These are phyloP conservation scores for Backusella parvicylindrica DNA, from an alignment of 192 early-diverging fungal genomes.

Conservation along the genomic window DNA sequence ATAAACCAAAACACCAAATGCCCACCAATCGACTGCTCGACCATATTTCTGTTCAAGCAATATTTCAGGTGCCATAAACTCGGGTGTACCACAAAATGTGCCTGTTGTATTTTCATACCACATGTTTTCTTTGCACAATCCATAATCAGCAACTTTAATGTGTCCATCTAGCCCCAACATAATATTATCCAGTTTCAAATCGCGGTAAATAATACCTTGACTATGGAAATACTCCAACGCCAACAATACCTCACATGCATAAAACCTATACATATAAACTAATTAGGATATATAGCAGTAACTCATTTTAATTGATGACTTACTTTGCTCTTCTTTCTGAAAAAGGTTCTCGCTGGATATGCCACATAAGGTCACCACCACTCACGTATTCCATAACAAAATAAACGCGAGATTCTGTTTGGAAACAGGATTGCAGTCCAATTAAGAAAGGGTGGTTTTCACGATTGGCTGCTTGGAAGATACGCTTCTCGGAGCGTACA, in stretches of 20 bases:
- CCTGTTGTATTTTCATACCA: constrained; percentile 81
- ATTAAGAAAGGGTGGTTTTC: constrained; percentile 94
- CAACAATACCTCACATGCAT: constrained; percentile 92
- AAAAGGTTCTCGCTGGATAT: constrained; percentile 92
- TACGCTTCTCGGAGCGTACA: constrained; percentile 91
- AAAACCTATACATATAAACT: constrained; percentile 63
- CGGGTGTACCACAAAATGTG: constrained; percentile 98
- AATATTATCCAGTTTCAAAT: constrained; percentile 97
- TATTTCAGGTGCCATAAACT: constrained; percentile 99
- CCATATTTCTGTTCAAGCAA: constrained; percentile 92
- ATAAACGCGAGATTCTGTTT: constrained; percentile 91
- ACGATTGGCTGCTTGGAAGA: constrained; percentile 87
- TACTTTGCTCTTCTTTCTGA: constrained; percentile 86
- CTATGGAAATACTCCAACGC: constrained; percentile 96
- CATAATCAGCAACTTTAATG: constrained; percentile 98
- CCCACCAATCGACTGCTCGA: constrained; percentile 99
- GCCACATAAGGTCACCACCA: constrained; percentile 98
- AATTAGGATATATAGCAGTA: not conserved
- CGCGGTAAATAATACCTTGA: constrained; percentile 91
- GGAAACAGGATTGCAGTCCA: constrained; percentile 95
- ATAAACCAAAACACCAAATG: constrained; percentile 83
- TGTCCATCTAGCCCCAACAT: constrained; percentile 89
- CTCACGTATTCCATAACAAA: constrained; percentile 98
- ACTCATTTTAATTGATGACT: too few species aligned
- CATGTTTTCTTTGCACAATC: constrained; percentile 98